phyloP scores from a whole-genome alignment of 768 basidiomycete species.

The Lanmaoa pseudosensibilis region DNA sequence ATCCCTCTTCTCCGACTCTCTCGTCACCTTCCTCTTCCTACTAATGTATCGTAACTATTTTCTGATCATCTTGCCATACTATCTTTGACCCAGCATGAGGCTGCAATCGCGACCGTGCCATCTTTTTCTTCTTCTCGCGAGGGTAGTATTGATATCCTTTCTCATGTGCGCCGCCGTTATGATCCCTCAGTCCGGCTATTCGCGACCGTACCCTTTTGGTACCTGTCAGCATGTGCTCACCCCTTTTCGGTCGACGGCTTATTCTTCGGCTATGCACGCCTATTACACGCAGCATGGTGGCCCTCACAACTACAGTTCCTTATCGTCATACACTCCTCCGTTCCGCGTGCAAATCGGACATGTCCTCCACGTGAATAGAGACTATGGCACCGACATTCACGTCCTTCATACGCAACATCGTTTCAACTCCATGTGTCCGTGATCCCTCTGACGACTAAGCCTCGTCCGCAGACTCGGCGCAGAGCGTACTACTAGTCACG shows the following conservation, averaged over 20 bases:
- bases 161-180: background rate
- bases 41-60: no score
- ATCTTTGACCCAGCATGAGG: constrained; percentile 6
- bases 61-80: background rate
- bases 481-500: no score
- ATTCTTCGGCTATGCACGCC: background rate
- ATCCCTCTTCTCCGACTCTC: no score
- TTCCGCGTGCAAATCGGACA: background rate
- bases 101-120: no score
- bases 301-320: background rate
- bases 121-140: no score
- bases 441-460: background rate
- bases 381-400: background rate
- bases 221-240: constrained; percentile 9
- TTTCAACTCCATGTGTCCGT: background rate
- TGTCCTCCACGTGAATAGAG: background rate
- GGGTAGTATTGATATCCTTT: background rate
- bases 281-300: constrained; percentile 1
- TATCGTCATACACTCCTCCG: background rate
- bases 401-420: background rate
- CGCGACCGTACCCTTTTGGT: background rate
- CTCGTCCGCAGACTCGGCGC: no score
- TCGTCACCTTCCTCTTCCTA: no score
- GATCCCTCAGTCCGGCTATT: background rate
- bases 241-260: background rate